Base-by-base conservation (phyloP, 2,329 filamentous ascomycete genomes). In the Xylaria sp. region DNA sequence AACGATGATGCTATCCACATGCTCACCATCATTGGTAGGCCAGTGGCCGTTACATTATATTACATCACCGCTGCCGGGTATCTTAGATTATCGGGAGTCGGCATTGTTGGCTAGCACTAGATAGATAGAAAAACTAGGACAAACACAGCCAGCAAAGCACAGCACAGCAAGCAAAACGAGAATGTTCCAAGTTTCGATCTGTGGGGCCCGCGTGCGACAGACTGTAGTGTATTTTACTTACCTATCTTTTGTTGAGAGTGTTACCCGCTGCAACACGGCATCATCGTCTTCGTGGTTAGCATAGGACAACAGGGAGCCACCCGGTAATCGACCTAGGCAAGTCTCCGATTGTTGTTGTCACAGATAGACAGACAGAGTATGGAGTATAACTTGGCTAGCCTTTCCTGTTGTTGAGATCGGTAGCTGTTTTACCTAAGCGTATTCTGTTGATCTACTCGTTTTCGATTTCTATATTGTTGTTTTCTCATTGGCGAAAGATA, bases 61-160 rank as follows among this genome's bases (percentile, higher is more conserved):
- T 27, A 39, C 36, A 7, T n/a, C n/a, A n/a, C n/a, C n/a, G n/a
- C n/a, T n/a, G n/a, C n/a, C n/a, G n/a, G n/a, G n/a, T n/a, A n/a
- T n/a, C n/a, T n/a, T n/a, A n/a, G n/a, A n/a, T n/a, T n/a, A 47
- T 27, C 57, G 59, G 64, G 58, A 59, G 53, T 66, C 54, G 64
- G 64, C 59, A 62, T 29, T 9, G 25, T 33, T 50, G 13, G 47
- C 47, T 20, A n/a, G n/a, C n/a, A n/a, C n/a, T n/a, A n/a, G n/a
- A n/a, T n/a, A n/a, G n/a, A n/a, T n/a, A n/a, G n/a, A n/a, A n/a
- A 49, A 36, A 22, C 47, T 49, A 49, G 53, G 58, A 38, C 49
- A 29, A 39, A 31, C 33, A 36, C 7, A n/a, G n/a, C 42, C 20
- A n/a, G 42, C 17, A 7, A 20, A 39, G 11, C 17, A 15, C 38